Evolutionary conservation across 2,329 filamentous ascomycete genomes (phyloP), one percentile per base, ranked within the genome.

Genomic region (Ascochyta rabiei): DNA sequence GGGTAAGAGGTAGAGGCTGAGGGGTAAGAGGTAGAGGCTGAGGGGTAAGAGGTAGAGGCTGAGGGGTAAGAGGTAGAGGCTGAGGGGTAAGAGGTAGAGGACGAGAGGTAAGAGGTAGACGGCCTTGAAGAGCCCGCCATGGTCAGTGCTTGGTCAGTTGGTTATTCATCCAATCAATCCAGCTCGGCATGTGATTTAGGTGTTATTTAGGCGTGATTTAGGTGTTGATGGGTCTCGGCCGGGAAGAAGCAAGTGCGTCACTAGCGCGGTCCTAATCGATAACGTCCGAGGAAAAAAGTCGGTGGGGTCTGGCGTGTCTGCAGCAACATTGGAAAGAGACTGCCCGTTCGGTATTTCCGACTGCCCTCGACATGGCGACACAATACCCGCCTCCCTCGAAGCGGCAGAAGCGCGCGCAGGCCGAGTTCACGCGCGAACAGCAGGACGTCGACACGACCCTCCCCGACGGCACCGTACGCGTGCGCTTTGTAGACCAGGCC

Each of bases 401-500:
- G 77, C 86, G 92, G 59, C 92, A 96, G 72, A 89, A 88, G 75
- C 86, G 89, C 44, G 90, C 90, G 64, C 83, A 84, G 19, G 82
- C 89, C 35, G 90, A 91, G 64, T 86, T 86, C 68, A 84, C 89
- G 7, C 83, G 86, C 61, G 79, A 86, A 41, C 91, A 96, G 70
- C 88, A 95, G 71, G 87, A 93, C 78, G 83, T 93, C 46, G 79
- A 84, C 37, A 80, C 86, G 45, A 75, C 75, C 19, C 83, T 89
- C 44, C 84, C 89, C 0, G 84, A 86, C 30, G 92, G 91, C 62
- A 91, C 87, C 56, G 86, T 96, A 71, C 89, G 91, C 75, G 87
- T 96, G 42, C 90, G 93, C 63, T 97, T 98, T 76, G 83, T 91
- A 70, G 92, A 98, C 74, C 86, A 90, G 84, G 89, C 84, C 54